Conservation (phyloP, 2,329 filamentous ascomycete species). For the Cordyceps tenuipes region DNA sequence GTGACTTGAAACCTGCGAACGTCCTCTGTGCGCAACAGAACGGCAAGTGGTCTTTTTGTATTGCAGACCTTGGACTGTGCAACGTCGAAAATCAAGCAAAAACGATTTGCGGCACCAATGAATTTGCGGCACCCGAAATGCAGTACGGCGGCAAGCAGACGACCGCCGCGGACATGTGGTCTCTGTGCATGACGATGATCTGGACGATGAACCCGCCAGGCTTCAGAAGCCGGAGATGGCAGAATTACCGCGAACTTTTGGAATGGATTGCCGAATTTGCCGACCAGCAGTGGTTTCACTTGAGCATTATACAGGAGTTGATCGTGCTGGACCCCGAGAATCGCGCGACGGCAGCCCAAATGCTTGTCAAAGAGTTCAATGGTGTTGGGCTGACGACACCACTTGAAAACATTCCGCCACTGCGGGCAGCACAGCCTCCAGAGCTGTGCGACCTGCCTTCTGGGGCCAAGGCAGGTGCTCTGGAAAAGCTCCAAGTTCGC, state of each 20-base stretch:
- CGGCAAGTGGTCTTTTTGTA: not conserved
- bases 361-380: not conserved
- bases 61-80: not conserved
- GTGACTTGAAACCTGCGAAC: not conserved
- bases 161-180: not conserved
- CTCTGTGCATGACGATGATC: not conserved
- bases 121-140: not conserved
- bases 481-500: too few species aligned
- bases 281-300: rapidly evolving
- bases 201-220: not conserved
- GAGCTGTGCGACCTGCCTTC: too few species aligned
- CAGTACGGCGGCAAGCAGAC: not conserved
- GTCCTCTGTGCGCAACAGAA: not conserved
- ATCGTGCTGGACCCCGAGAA: not conserved
- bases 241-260: not conserved
- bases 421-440: too few species aligned
- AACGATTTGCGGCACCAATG: not conserved
- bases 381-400: too few species aligned
- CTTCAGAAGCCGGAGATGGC: too few species aligned
- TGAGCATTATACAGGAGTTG: not conserved
- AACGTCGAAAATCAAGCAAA: not conserved
- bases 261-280: not conserved
- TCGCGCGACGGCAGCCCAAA: not conserved
- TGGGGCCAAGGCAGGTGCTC: too few species aligned
- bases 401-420: too few species aligned